phyloP scores from a whole-genome alignment of 805 yeast genomes.

The Ogataea wickerhamii region DNA sequence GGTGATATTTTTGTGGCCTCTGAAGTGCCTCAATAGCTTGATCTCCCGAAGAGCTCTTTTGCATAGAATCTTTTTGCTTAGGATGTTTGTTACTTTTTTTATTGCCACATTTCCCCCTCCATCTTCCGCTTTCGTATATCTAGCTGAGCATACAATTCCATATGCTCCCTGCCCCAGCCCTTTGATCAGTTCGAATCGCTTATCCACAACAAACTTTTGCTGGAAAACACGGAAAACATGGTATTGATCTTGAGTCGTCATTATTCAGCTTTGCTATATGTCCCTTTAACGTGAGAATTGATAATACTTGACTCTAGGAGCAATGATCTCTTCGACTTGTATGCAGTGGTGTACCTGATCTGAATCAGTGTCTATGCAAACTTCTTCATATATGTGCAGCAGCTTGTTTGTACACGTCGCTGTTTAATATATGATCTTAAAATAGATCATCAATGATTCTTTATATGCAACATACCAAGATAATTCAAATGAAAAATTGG shows the following conservation, averaged over 20 bases:
- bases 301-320: too few species aligned
- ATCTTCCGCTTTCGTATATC: slow-evolving; percentile 65
- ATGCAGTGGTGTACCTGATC: too few species aligned
- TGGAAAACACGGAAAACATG: slow-evolving; percentile 55
- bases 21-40: slow-evolving; percentile 83
- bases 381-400: too few species aligned
- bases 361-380: too few species aligned
- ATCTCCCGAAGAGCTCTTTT: slow-evolving; percentile 89
- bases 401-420: too few species aligned
- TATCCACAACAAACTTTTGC: slow-evolving; percentile 91
- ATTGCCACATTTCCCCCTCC: slow-evolving; percentile 90
- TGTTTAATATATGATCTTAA: too few species aligned
- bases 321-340: too few species aligned
- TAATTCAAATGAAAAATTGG: too few species aligned
- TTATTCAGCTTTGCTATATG: background rate
- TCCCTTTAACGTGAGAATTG: too few species aligned
- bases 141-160: slow-evolving; percentile 94
- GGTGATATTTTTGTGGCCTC: slow-evolving; percentile 96
- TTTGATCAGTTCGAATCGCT: slow-evolving; percentile 80
- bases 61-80: slow-evolving; percentile 84
- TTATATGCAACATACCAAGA: too few species aligned
- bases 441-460: too few species aligned
- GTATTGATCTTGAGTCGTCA: slow-evolving; percentile 24
- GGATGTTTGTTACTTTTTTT: slow-evolving; percentile 92
- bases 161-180: slow-evolving; percentile 98